phyloP scores from a whole-genome alignment of 2,329 filamentous ascomycete species.

The Chaetomiaceae sp. region DNA sequence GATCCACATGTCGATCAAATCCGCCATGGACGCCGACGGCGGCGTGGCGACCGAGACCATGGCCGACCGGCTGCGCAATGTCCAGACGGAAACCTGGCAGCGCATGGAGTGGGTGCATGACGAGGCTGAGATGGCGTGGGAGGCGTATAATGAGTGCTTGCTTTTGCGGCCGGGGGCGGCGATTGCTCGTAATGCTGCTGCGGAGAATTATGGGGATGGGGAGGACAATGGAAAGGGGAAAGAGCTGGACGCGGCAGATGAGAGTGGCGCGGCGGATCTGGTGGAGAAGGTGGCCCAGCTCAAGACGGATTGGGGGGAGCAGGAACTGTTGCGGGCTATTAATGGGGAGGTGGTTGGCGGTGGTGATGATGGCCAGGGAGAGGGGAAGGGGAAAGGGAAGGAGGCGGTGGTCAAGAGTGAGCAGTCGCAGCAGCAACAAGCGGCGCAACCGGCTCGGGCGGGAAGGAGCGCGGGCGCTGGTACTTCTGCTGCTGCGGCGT shows the following conservation, averaged over 20 bases:
- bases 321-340: slow-evolving; percentile 43
- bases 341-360: slow-evolving; percentile 30
- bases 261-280: slow-evolving; percentile 28
- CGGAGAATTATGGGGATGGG: slow-evolving; percentile 25
- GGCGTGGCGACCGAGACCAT: slow-evolving; percentile 63
- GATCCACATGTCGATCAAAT: slow-evolving; percentile 84
- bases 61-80: slow-evolving; percentile 67
- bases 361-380: not conserved
- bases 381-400: slow-evolving; percentile 1
- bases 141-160: slow-evolving; percentile 68
- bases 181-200: slow-evolving; percentile 16
- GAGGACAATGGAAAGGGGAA: slow-evolving; percentile 31
- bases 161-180: slow-evolving; percentile 42
- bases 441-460: slow-evolving; percentile 15
- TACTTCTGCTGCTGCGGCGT: slow-evolving; percentile 16
- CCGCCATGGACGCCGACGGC: slow-evolving; percentile 57
- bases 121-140: slow-evolving; percentile 70
- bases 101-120: slow-evolving; percentile 77
- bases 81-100: slow-evolving; percentile 80
- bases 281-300: slow-evolving; percentile 38
- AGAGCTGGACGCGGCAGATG: slow-evolving; percentile 14
- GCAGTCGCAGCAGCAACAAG: not conserved
- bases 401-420: slow-evolving; percentile 1
- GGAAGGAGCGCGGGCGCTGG: slow-evolving; percentile 24
- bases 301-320: slow-evolving; percentile 40